Evolutionary conservation across 306 rosid genomes (phyloP), one percentile per base, ranked within the genome.

Genomic region (Quercus engelmannii): DNA sequence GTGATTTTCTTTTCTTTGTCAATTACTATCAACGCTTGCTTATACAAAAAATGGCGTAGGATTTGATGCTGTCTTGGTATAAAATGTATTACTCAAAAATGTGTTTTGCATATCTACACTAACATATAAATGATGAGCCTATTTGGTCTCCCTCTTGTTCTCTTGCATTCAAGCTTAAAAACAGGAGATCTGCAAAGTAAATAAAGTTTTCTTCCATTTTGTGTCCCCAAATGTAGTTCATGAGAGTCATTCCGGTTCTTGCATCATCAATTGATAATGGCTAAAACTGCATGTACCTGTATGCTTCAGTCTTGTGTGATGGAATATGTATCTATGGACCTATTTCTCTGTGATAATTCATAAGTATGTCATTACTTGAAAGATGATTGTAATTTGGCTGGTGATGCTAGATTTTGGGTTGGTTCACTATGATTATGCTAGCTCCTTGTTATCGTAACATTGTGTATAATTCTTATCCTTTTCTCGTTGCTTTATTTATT

Each of bases 61-160:
- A 25, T 65, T 83, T 77, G 8, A 52, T 73, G 51, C 28, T 10
- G 52, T 11, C 55, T 31, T 52, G 25, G 63, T 62, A 15, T 75
- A 11, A 57, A 63, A 55, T 33, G 28, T 79, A 65, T 75, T 63
- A 33, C 68, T 61, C 3, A 5, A 21, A 59, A 55, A 31, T 28
- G 26, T 73, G 15, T 79, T 71, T 28, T 38, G 67, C 62, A 21
- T 30, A 30, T 75, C 58, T 63, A 62, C 78, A 73, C 11, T 71
- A 4, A 73, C 33, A 38, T 78, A 11, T 21, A 73, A 21, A 5
- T 3, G 0, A 11, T 58, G 49, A 13, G 23, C 18, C 13, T 28
- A 62, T 62, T 5, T 75, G n/a, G 20, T 20, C 54, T 56, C 23
- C 73, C 8, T 10, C 14, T 33, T 31, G 6, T 65, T 31, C 71